Percentiles rank a stretch among this genome's conserved stretches.
These are phyloP conservation scores for Ogataea pilisensis DNA, from an alignment of 805 yeast genomes.

Conservation along the genomic window DNA sequence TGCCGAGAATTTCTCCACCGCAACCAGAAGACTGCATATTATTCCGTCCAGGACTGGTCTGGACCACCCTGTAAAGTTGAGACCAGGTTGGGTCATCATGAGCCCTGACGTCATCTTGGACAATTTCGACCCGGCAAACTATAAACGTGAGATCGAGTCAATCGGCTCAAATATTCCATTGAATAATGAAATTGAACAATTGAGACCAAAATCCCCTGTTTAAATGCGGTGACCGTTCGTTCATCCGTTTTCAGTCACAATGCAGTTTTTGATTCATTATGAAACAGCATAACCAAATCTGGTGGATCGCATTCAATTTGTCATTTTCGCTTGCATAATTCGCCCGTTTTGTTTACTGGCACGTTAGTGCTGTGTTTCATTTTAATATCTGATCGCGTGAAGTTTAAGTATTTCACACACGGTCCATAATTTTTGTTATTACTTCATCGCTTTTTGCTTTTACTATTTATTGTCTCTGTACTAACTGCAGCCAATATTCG, in stretches of 20 bases:
- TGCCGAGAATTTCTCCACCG: slow-evolving; percentile 84
- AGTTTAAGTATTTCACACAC: no score
- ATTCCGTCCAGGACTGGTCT: slow-evolving; percentile 70
- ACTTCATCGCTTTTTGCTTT: no score
- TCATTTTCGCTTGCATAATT: no score
- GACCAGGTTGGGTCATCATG: slow-evolving; percentile 90
- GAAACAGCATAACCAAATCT: no score
- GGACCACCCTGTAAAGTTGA: slow-evolving; percentile 55
- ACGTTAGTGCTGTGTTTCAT: no score
- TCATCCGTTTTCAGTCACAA: background rate
- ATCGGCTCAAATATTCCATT: slow-evolving; percentile 60
- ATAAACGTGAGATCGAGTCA: slow-evolving; percentile 38
- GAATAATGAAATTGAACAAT: slow-evolving; percentile 66
- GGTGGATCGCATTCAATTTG: no score
- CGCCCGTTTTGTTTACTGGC: no score
- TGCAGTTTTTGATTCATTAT: no score
- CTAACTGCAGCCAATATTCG: no score
- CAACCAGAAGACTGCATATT: slow-evolving; percentile 79
- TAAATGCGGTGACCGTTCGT: slow-evolving; percentile 2
- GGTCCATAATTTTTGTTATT: no score
- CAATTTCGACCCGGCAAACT: slow-evolving; percentile 54
- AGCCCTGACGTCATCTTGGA: slow-evolving; percentile 78
- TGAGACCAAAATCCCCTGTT: slow-evolving; percentile 80
- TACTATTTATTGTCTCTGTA: no score
- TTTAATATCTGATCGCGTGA: no score